These are phyloP conservation scores for Musa beccarii DNA, from an alignment of 176 grass and related monocot species.

Conservation along the genomic window DNA sequence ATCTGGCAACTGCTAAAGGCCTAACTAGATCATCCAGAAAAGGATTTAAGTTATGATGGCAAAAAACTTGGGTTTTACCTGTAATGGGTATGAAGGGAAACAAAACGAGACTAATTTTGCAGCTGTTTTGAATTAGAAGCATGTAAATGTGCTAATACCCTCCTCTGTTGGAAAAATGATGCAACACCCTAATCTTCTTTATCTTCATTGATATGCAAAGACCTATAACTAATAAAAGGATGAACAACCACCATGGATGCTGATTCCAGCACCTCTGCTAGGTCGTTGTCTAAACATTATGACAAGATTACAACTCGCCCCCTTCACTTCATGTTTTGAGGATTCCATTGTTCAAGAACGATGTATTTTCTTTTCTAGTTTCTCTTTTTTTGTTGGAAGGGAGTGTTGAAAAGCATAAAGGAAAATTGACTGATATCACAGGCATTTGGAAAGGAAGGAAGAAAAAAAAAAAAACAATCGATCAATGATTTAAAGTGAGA, in stretches of 20 bases:
- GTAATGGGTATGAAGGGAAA: not conserved
- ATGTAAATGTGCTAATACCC: not conserved
- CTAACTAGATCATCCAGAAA: not conserved
- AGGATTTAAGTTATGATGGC: not conserved
- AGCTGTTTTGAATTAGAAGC: not conserved
- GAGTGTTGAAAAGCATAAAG: not conserved
- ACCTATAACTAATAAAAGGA: not conserved
- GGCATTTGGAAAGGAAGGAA: not conserved
- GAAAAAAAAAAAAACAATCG: conserved; percentile 16
- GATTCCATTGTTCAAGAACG: not conserved
- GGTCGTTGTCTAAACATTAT: conserved; percentile 1
- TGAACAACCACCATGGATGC: not conserved
- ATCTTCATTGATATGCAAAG: conserved; percentile 1
- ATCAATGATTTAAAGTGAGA: conserved; percentile 31
- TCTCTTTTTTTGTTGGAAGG: not conserved
- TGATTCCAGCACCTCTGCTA: not conserved
- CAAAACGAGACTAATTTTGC: not conserved
- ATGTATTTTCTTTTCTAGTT: not conserved
- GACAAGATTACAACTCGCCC: not conserved
- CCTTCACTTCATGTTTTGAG: not conserved
- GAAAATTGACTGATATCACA: not conserved
- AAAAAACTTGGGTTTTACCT: not conserved
- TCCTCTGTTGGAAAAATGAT: conserved; percentile 5
- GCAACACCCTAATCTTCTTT: not conserved
- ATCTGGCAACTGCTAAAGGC: not conserved